Base-by-base conservation (phyloP, 179 eudicot genomes). In the Gypsophila paniculata region DNA sequence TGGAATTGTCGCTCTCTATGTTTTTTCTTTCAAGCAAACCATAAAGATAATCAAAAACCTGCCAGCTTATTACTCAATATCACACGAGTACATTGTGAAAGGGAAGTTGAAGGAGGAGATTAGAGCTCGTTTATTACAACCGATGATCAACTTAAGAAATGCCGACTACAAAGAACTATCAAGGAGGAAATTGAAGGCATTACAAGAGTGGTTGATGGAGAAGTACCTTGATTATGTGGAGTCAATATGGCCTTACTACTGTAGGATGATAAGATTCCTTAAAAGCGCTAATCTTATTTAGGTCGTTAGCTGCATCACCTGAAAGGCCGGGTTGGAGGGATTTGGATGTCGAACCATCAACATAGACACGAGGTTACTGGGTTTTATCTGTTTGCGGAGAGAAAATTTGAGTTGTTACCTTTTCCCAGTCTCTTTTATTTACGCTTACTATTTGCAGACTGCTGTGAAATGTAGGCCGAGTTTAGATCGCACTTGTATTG, bases 211-310 rank as follows among this genome's bases (percentile, higher is more conserved):
- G 89, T 52, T 77, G 44, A 69, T 25, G 60, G 93, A 90, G 80
- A 84, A 68, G 67, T 85, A 87, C 80, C 79, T 84, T 72, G 97
- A 90, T 79, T 84, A 69, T 74, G 78, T 86, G 46, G 96, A 90
- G 80, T 85, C 89, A 6, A 86, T 91, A 75, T 91, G 97, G 97
- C 97, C 96, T 7, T 75, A 66, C 25, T 90, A 87, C 76, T 88
- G 96, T 78, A 85, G 87, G 78, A 75, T 83, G 18, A 77, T 88
- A 79, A 86, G 91, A 85, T 86, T 88, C 76, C 72, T 91, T 75
- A 91, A 89, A 85, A 80, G 82, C 67, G 89, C 93, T 71, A 89
- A 91, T 60, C 79, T 91, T 53, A 82, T 89, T 36, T 91, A 84
- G 84, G 34, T 52, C 51, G 19, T 18, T 74, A 36, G 65, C 32